These are phyloP conservation scores for Astrothelium subdiscretum DNA, from an alignment of 495 filamentous ascomycete genomes.

Conservation along the genomic window DNA sequence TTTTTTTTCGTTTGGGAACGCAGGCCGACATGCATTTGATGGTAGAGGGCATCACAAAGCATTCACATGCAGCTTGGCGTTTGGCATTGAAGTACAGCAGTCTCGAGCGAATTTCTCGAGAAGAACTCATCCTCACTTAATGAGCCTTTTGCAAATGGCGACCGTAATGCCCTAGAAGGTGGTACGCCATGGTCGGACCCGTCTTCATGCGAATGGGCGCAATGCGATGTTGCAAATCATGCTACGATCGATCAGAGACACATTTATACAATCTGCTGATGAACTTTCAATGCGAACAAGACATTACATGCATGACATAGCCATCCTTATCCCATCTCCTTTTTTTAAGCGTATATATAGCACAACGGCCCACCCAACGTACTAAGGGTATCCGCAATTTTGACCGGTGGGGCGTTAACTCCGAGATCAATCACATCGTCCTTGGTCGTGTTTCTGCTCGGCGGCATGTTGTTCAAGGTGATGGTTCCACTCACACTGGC, in stretches of 20 bases:
- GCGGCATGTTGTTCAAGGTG: conserved; percentile 44
- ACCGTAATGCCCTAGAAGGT: too few species aligned
- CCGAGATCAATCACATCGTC: conserved; percentile 36
- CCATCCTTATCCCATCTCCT: not conserved
- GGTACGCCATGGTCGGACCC: too few species aligned
- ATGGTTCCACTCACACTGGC: conserved; percentile 41
- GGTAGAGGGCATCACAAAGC: not conserved
- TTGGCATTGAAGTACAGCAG: too few species aligned
- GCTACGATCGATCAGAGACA: too few species aligned
- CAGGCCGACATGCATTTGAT: not conserved
- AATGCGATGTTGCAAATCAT: too few species aligned
- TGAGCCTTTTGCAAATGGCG: too few species aligned
- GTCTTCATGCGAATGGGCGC: too few species aligned
- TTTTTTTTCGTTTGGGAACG: too few species aligned
- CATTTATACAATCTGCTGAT: not conserved
- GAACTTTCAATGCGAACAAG: too few species aligned
- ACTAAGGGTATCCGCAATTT: conserved; percentile 38
- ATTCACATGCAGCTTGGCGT: too few species aligned
- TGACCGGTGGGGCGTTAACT: conserved; percentile 26
- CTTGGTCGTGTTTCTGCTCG: conserved; percentile 37
- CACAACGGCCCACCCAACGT: conserved; percentile 44
- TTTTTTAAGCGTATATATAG: conserved; percentile 37
- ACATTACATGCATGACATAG: not conserved
- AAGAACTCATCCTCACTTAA: too few species aligned
- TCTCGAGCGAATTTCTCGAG: too few species aligned